Conservation (phyloP, 2,329 filamentous ascomycete species). For the Aureobasidium vineae region DNA sequence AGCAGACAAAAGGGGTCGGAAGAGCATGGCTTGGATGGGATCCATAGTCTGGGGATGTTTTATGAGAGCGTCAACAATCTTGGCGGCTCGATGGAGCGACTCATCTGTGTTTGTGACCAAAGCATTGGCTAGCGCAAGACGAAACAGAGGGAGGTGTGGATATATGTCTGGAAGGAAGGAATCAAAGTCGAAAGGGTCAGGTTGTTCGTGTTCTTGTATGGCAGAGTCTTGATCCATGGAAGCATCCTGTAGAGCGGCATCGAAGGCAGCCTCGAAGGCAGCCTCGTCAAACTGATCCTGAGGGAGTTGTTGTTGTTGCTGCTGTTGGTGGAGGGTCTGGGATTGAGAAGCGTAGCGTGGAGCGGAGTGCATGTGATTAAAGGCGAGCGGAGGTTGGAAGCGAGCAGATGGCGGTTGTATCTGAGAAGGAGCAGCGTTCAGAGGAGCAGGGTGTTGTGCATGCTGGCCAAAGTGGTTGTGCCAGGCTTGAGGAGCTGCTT, state of each 20-base stretch:
- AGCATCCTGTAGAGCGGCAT: conserved; percentile 45
- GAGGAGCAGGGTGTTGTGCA: not conserved
- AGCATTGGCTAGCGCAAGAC: conserved; percentile 25
- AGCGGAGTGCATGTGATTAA: not conserved
- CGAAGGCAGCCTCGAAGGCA: conserved; percentile 57
- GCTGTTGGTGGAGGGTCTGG: conserved; percentile 34
- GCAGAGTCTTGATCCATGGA: conserved; percentile 30
- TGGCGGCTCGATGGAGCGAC: conserved; percentile 26
- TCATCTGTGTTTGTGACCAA: conserved; percentile 27
- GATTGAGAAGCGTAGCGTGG: conserved; percentile 3
- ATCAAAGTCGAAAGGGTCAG: conserved; percentile 24
- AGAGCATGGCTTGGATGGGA: conserved; percentile 24
- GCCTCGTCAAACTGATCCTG: conserved; percentile 52
- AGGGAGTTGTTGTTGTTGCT: not conserved
- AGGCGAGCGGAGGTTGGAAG: not conserved
- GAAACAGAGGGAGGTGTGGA: conserved; percentile 28
- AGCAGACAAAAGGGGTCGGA: conserved; percentile 26
- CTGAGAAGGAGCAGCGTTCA: conserved; percentile 27
- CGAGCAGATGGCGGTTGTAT: conserved; percentile 30
- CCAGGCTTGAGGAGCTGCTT: conserved; percentile 44
- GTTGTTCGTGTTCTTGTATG: conserved; percentile 24
- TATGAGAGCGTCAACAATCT: conserved; percentile 20
- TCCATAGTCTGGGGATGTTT: conserved; percentile 24
- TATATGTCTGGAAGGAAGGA: conserved; percentile 24
- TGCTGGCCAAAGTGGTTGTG: conserved; percentile 42